A percentile compares a stretch with the other conserved stretches of the same genome.
phyloP scores from a whole-genome alignment of 73 alveolate species.

The Paramecium sexaurelia region DNA sequence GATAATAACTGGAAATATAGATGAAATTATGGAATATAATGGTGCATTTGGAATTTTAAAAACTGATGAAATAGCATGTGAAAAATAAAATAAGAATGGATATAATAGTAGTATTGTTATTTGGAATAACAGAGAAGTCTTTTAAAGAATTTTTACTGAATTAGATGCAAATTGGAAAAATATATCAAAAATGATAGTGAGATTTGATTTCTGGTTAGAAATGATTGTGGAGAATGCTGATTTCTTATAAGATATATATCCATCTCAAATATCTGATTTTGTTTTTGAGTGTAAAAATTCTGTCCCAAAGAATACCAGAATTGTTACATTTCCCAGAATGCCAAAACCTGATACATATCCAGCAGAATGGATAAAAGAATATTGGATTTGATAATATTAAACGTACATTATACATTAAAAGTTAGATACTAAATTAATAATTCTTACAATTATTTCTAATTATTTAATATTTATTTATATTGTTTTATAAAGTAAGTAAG shows the following conservation, averaged over 20 bases:
- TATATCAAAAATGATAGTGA: conserved; percentile 66
- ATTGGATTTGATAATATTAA: conserved; percentile 63
- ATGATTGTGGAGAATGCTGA: conserved; percentile 77
- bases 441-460: too few relatives aligned
- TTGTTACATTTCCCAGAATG: conserved; percentile 82
- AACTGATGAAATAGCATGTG: conserved; percentile 78
- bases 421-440: too few relatives aligned
- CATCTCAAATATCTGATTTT: conserved; percentile 72
- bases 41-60: conserved; percentile 79
- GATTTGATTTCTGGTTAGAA: conserved; percentile 82
- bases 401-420: background rate
- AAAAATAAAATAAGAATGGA: conserved; percentile 74
- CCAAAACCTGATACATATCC: conserved; percentile 86
- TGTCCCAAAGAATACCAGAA: conserved; percentile 81
- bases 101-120: conserved; percentile 77
- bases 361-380: conserved; percentile 75
- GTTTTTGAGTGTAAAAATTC: conserved; percentile 69
- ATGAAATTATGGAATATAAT: conserved; percentile 58
- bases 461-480: too few relatives aligned
- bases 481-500: too few relatives aligned
- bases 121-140: conserved; percentile 68
- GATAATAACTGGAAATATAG: conserved; percentile 78
- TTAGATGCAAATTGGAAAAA: conserved; percentile 64
- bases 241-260: conserved; percentile 70
- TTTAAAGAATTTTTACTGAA: conserved; percentile 69